Base-by-base conservation (phyloP, 163 green algal species). In the Trebouxiophyceae sp. region DNA sequence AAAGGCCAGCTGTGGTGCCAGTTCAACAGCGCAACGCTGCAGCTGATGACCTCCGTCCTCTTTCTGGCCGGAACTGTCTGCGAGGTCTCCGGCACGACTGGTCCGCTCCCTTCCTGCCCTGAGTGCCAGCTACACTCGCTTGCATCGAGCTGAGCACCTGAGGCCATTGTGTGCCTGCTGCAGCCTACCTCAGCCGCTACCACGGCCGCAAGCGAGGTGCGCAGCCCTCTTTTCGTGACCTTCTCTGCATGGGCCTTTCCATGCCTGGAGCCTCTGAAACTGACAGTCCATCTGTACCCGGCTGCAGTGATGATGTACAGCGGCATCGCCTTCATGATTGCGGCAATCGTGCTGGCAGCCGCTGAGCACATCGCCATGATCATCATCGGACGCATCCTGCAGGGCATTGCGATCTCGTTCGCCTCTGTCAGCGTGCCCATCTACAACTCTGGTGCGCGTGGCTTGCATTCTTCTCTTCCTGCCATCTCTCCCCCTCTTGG, bases 391-490 rank as follows among this genome's bases (percentile, higher is more conserved):
- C 65, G 70, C 26, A 22, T 71, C 22, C 56, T 76, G 19, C 59
- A 67, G 19, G 70, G 70, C 50, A 28, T 76, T 47, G 70, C 62
- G 16, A 70, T 70, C 23, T 70, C 60, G 0, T 73, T 73, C 65
- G 67, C 60, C 34, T 63, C 44, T 16, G 60, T 68, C 7, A 30
- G 33, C 22, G 47, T 62, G 3, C 59, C 66, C 20, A 65, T 73
- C 12, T 78, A 81, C 65, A 68, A 78, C 55, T 63, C 47, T 30
- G 47, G 39, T 50, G 12, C 19, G 39, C n/a, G n/a, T n/a, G n/a
- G n/a, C n/a, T n/a, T n/a, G n/a, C n/a, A n/a, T n/a, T n/a, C n/a
- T n/a, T n/a, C n/a, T n/a, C n/a, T n/a, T n/a, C n/a, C n/a, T n/a
- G n/a, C n/a, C n/a, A n/a, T n/a, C n/a, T n/a, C n/a, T n/a, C n/a